Conservation (phyloP, 2,329 filamentous ascomycete species). For the Talaromyces sp. region DNA sequence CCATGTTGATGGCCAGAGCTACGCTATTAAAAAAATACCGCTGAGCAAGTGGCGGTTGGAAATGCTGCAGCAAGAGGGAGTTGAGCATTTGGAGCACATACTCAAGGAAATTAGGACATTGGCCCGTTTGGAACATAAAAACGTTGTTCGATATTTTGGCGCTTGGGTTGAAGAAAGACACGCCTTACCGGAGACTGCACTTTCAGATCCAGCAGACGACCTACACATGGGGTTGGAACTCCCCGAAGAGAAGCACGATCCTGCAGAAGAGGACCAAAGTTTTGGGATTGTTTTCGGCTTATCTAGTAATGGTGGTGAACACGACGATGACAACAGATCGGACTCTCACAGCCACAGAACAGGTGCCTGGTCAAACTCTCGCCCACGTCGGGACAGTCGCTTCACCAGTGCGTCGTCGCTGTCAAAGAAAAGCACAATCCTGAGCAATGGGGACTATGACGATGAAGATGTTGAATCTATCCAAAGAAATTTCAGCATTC, state of each 20-base stretch:
- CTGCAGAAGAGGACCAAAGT: conserved; percentile 28
- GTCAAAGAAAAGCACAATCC: conserved; percentile 38
- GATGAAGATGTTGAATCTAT: conserved; percentile 52
- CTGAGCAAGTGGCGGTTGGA: conserved; percentile 53
- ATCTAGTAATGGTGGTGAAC: conserved; percentile 29
- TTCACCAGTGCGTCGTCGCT: conserved; percentile 39
- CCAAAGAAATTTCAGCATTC: conserved; percentile 39
- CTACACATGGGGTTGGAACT: background rate
- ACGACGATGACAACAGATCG: conserved; percentile 23
- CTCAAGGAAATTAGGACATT: conserved; percentile 61
- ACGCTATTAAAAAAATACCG: conserved; percentile 65
- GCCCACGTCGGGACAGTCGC: conserved; percentile 32
- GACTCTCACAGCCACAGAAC: conserved; percentile 19
- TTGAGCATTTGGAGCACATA: conserved; percentile 55
- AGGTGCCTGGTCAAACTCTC: conserved; percentile 20
- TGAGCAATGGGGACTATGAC: conserved; percentile 34
- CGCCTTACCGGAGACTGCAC: conserved; percentile 15
- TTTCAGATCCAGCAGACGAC: background rate
- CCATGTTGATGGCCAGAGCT: conserved; percentile 59
- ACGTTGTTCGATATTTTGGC: conserved; percentile 64
- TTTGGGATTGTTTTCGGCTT: conserved; percentile 43
- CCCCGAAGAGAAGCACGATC: conserved; percentile 8
- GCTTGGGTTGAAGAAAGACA: conserved; percentile 60
- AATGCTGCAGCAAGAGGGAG: conserved; percentile 51
- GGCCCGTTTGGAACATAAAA: conserved; percentile 60